Evolutionary conservation across 495 filamentous ascomycete species (phyloP), one percentile per base, ranked within the genome.

Genomic region (Podospora appendiculata): DNA sequence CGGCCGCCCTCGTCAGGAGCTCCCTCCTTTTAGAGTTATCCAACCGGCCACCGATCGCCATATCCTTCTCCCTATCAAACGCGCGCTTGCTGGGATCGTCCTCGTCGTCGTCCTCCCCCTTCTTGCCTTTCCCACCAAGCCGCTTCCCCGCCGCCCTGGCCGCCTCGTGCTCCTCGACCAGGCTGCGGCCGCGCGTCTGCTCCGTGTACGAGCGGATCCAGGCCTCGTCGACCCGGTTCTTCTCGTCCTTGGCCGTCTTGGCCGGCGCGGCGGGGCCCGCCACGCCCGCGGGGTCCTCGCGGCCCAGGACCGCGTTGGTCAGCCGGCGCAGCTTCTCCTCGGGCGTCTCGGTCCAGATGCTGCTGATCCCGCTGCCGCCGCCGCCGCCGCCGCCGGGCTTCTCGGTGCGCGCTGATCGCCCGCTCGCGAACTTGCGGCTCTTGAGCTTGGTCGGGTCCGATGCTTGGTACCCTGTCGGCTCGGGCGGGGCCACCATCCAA

Each of bases 1-100:
- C 85, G 36, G 84, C 80, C 9, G 92, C 89, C 58, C 82, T 82
- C 43, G 82, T 85, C 44, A 97, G 55, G 78, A 98, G 71, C 62
- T 96, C 86, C 53, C 77, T 83, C 55, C 84, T 83, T 75, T 95
- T 81, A 16, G 79, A 70, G 59, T 83, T 69, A n/a, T 83, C 84
- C 40, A 96, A 79, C 63, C 80, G 83, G 3, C 82, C 80, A 10
- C 85, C 84, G 9, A 85, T 73, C 44, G 79, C 85, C 77, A 98
- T 93, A 68, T 98, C 93, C 75, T 96, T 98, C 70, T 98, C 90
- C 43, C 80, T 76, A 70, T 96, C 90, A 73, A 96, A 98, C 8
- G 82, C 85, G 54, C 93, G 75, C 66, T 81, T 81, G 61, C 88
- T 94, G 18, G 93, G 93, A 65, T 98, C 91, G 72, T 98, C 92